Evolutionary conservation across 1,284 basidiomycete genomes (phyloP), one percentile per base, ranked within the genome.

Genomic region (Ceratobasidium sp.): DNA sequence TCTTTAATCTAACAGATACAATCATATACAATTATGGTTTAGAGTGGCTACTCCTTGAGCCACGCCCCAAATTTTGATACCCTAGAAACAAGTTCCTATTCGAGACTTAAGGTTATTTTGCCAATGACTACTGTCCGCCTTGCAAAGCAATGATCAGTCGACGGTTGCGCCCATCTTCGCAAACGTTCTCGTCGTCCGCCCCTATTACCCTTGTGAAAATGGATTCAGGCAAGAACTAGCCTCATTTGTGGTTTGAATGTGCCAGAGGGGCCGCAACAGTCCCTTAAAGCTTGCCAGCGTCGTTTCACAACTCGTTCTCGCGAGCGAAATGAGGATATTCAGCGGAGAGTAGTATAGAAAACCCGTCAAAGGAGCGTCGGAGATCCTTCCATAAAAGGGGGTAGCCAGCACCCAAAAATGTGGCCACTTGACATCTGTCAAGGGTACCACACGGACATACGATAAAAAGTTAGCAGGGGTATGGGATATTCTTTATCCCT

Each of bases 41-140:
- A 59, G 57, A 25, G 57, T 59, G 57, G 57, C 57, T 59, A 59
- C 37, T 19, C 29, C n/a, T n/a, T n/a, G 32, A 59, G 57, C 57
- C 32, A 59, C 32, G 32, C 57, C 15, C 34, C 54, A n/a, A 9
- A 32, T 13, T 54, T 56, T 56, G 54, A 56, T 32, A 22, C 25
- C 22, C 22, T 22, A 32, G 11, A 13, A 13, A 56, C 13, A 56
- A 8, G 22, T 56, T n/a, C 54, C 54, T 32, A 3, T 22, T 32
- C 29, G 15, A 29, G 54, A 32, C 54, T 5, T 32, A 56, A 56
- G 22, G n/a, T 29, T 25, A 56, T 25, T 29, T 29, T n/a, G 29
- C n/a, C 25, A 32, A 32, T 56, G 40, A 43, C 40, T 43, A 11
- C 40, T 11, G 3, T 43, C 7, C 3, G 8, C 7, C 7, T 11